phyloP scores from a whole-genome alignment of 371 early-diverging fungal species.

The Coemansia sp. region DNA sequence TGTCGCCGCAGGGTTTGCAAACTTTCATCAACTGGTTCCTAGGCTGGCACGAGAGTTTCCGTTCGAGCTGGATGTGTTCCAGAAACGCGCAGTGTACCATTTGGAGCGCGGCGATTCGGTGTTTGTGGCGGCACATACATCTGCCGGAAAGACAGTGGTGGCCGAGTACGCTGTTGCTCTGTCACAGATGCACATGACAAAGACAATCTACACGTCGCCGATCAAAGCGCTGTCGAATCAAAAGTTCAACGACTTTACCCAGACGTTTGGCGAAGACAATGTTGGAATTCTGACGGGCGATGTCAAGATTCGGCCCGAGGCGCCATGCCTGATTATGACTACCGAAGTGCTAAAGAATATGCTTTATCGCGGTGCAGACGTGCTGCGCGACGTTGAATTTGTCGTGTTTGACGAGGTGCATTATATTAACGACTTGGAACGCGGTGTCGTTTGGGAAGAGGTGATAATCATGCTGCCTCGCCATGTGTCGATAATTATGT shows the following conservation, averaged over 20 bases:
- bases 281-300: constrained; percentile 99
- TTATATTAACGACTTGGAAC: constrained; percentile 97
- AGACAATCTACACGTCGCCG: constrained; percentile 99
- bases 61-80: constrained; percentile 98
- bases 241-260: constrained; percentile 97
- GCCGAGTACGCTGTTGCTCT: constrained; percentile 99
- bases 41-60: constrained; percentile 65
- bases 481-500: constrained; percentile 89
- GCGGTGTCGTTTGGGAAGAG: constrained; percentile 99
- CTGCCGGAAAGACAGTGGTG: constrained; percentile 99
- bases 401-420: constrained; percentile 99
- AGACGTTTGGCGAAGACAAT: constrained; percentile 82
- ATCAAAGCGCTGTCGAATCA: constrained; percentile 99
- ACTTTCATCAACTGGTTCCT: constrained; percentile 72
- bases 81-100: constrained; percentile 97
- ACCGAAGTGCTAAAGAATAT: constrained; percentile 99
- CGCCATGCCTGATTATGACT: constrained; percentile 98
- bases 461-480: constrained; percentile 99
- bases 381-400: constrained; percentile 98
- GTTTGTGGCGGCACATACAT: constrained; percentile 99
- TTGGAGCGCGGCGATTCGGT: constrained; percentile 93
- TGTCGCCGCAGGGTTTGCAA: constrained; percentile 75
- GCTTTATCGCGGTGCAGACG: constrained; percentile 96
- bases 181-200: constrained; percentile 93
- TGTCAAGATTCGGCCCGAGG: constrained; percentile 96